Conservation (phyloP, 2,329 filamentous ascomycete genomes). For the Fusarium napiforme region DNA sequence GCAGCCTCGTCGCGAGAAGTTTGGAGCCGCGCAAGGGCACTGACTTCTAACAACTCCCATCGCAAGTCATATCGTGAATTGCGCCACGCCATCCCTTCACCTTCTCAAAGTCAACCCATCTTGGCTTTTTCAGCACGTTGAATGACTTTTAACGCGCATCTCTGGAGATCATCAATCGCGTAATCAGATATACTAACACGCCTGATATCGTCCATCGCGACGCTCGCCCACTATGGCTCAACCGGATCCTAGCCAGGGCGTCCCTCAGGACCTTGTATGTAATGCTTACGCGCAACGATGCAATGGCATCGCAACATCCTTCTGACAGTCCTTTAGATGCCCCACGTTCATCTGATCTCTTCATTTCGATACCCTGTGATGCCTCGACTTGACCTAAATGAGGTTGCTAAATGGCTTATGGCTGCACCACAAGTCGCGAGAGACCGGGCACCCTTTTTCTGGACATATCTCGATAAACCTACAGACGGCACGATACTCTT, state of each 20-base stretch:
- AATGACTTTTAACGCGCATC: neutral
- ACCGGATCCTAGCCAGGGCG: constrained; percentile 55
- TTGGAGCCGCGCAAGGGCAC: constrained; percentile 47
- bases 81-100: constrained; percentile 39
- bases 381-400: constrained; percentile 75
- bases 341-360: constrained; percentile 90
- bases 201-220: constrained; percentile 32
- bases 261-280: constrained; percentile 57
- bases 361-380: constrained; percentile 82
- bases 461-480: constrained; percentile 89
- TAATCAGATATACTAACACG: constrained; percentile 25
- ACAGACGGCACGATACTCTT: constrained; percentile 84
- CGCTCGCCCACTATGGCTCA: constrained; percentile 52
- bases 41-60: constrained; percentile 40
- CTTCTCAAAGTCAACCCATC: constrained; percentile 8
- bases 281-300: neutral
- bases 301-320: neutral
- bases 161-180: constrained; percentile 30
- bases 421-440: constrained; percentile 87
- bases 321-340: constrained; percentile 66
- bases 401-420: constrained; percentile 85
- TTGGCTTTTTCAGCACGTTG: neutral
- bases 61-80: constrained; percentile 28
- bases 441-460: constrained; percentile 87
- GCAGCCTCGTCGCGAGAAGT: constrained; percentile 54